Evolutionary conservation across 1,284 basidiomycete genomes (phyloP).

Genomic region (Sanghuangporus baumii): DNA sequence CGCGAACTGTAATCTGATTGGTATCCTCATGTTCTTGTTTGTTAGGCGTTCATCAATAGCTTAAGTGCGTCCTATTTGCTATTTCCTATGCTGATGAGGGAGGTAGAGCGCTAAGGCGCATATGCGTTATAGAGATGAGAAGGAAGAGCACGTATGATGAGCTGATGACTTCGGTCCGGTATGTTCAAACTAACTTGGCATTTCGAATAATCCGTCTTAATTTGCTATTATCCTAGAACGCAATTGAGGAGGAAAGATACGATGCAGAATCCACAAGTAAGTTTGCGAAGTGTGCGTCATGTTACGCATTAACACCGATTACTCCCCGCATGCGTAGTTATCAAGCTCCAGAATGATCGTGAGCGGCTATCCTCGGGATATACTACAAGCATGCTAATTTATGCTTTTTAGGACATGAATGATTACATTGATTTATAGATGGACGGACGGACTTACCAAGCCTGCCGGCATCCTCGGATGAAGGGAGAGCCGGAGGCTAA

Average conservation of each 20-base stretch:
- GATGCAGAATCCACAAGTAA: constrained; percentile 8
- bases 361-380: not conserved
- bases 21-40: not conserved
- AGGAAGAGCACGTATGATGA: constrained; percentile 11
- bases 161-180: constrained; percentile 10
- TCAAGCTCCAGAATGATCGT: constrained; percentile 8
- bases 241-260: not conserved
- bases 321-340: not conserved
- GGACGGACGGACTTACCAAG: not conserved
- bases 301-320: not conserved
- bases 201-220: not conserved
- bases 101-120: not conserved
- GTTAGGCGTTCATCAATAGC: constrained; percentile 14
- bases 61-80: constrained; percentile 1
- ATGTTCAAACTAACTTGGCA: not conserved
- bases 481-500: not conserved
- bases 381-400: not conserved
- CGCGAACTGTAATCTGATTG: not conserved
- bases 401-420: constrained; percentile 6
- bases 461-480: not conserved
- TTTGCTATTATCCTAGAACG: not conserved
- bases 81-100: not conserved
- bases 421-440: constrained; percentile 6
- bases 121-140: not conserved
- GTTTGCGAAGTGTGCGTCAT: not conserved